Conservation (phyloP, 805 yeast genomes). For the Sporopachydermia lactativora region DNA sequence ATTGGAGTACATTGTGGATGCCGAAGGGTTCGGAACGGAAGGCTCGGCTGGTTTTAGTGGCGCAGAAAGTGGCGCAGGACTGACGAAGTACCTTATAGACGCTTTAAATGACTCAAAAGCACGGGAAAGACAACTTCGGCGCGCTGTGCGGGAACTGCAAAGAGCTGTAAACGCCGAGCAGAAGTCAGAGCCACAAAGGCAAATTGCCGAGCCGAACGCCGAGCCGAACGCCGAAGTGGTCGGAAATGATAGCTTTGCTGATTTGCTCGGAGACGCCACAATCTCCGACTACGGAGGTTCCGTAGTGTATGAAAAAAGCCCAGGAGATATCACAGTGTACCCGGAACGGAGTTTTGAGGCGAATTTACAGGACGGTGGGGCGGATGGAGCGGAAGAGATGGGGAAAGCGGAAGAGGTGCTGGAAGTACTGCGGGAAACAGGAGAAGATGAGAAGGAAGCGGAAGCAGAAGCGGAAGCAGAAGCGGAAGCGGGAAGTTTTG, state of each 20-base stretch:
- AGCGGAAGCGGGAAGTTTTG: no score
- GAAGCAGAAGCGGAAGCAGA: background rate
- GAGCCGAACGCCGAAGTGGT: no score
- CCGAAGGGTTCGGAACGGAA: no score
- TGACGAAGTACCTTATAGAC: background rate
- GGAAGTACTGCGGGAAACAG: no score
- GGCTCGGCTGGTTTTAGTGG: no score
- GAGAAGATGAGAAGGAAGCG: conserved; percentile 3
- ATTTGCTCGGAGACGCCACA: background rate
- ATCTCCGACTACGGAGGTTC: background rate
- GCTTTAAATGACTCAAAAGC: background rate
- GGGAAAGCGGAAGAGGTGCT: no score
- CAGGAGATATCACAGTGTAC: background rate
- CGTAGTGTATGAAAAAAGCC: background rate
- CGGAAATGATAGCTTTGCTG: no score
- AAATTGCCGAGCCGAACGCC: no score
- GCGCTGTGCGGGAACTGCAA: background rate
- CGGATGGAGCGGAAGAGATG: no score
- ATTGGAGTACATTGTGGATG: no score
- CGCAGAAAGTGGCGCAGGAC: no score
- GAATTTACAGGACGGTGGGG: background rate
- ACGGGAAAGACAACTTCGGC: background rate
- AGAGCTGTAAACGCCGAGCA: background rate
- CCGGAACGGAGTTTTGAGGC: background rate
- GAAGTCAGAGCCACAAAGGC: no score